Conservation (phyloP, 352 stramenopile species). For the Globisporangium cederbergense region DNA sequence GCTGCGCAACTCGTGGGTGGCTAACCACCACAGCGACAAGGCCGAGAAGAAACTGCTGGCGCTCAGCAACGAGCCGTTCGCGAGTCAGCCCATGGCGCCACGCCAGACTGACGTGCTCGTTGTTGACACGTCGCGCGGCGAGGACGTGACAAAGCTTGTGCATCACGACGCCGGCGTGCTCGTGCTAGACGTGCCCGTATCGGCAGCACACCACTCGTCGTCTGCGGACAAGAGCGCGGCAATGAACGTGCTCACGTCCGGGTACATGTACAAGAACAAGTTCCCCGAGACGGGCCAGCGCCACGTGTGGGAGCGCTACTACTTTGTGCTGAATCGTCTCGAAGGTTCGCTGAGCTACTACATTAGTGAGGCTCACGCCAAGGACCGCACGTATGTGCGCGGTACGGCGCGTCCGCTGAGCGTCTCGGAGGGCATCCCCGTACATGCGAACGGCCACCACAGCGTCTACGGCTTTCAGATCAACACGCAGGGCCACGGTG, state of each 20-base stretch:
- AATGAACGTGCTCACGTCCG: constrained; percentile 70
- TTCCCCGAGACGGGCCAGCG: constrained; percentile 77
- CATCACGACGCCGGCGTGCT: constrained; percentile 70
- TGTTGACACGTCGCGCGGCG: constrained; percentile 73
- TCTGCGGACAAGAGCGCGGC: constrained; percentile 25
- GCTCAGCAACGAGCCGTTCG: constrained; percentile 70
- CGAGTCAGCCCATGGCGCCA: constrained; percentile 34
- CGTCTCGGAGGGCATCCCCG: constrained; percentile 78
- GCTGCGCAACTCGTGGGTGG: constrained; percentile 76
- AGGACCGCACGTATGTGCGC: constrained; percentile 80
- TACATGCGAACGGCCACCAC: constrained; percentile 64
- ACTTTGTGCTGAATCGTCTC: constrained; percentile 77
- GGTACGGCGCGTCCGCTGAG: constrained; percentile 72
- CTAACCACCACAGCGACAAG: constrained; percentile 49
- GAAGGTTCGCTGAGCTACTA: constrained; percentile 82
- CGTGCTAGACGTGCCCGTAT: constrained; percentile 49
- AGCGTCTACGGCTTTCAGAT: constrained; percentile 83
- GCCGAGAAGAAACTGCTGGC: constrained; percentile 68
- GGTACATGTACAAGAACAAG: constrained; percentile 90
- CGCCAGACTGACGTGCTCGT: constrained; percentile 69
- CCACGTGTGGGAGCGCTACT: constrained; percentile 84
- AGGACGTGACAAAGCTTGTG: constrained; percentile 81
- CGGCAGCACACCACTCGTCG: constrained; percentile 16
- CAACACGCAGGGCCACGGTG: constrained; percentile 81
- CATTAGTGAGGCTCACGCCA: constrained; percentile 81